A percentile compares a stretch with the other conserved stretches of the same genome.
phyloP scores from a whole-genome alignment of 1,284 basidiomycete species.

The Rhodotorula sp. region DNA sequence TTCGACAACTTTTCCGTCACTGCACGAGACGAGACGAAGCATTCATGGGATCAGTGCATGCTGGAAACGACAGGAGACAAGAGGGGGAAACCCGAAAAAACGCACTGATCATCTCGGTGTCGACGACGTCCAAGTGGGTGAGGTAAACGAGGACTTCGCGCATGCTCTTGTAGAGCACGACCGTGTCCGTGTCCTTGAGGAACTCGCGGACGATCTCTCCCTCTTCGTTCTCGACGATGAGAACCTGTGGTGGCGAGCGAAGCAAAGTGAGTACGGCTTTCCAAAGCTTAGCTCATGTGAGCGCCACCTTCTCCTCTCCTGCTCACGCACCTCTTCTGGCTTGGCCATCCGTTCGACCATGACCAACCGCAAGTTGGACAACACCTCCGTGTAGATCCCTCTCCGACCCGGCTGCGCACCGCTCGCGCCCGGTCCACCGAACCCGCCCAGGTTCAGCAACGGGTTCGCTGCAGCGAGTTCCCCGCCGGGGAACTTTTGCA shows the following conservation, averaged over 20 bases:
- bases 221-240: conserved; percentile 99
- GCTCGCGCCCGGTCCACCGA: conserved; percentile 54
- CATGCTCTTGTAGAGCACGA: conserved; percentile 99
- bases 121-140: conserved; percentile 92
- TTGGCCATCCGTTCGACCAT: conserved; percentile 99
- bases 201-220: conserved; percentile 99
- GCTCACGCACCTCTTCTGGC: conserved; percentile 81
- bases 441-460: conserved; percentile 70
- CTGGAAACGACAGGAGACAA: neutral
- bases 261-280: neutral
- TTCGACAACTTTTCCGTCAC: conserved; percentile 92
- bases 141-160: conserved; percentile 83
- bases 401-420: conserved; percentile 68
- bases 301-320: too few relatives aligned
- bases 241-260: conserved; percentile 59
- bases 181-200: conserved; percentile 99
- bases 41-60: too few relatives aligned
- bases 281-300: neutral
- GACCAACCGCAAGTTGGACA: conserved; percentile 90
- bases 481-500: conserved; percentile 70
- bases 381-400: conserved; percentile 90
- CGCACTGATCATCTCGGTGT: conserved; percentile 83
- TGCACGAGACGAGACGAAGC: neutral
- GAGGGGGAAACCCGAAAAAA: neutral
- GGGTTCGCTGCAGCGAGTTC: conserved; percentile 56